phyloP scores from a whole-genome alignment of 352 stramenopile species.

The Phytophthora vignae region DNA sequence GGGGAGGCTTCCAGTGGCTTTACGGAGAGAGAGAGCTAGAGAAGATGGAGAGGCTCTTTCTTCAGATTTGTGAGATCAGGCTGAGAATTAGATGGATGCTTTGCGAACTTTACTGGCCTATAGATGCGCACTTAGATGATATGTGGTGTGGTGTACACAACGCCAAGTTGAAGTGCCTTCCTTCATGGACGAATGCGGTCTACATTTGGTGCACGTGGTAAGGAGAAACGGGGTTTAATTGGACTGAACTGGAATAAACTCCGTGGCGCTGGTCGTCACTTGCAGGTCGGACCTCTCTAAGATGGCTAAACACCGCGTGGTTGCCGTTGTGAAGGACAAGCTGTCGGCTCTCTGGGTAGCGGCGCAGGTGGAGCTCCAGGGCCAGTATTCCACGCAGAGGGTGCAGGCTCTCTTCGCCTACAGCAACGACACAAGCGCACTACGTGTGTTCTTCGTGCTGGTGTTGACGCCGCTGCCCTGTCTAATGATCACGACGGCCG shows the following conservation, averaged over 20 bases:
- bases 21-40: not conserved
- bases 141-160: slow-evolving; percentile 14
- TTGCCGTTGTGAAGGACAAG: not conserved
- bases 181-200: not conserved
- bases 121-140: not conserved
- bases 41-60: slow-evolving; percentile 14
- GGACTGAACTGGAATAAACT: not conserved
- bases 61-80: slow-evolving; percentile 5
- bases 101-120: slow-evolving; percentile 18
- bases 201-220: not conserved
- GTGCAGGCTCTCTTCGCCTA: not conserved
- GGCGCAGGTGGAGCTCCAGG: slow-evolving; percentile 4
- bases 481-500: not conserved
- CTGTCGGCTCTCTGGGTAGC: not conserved
- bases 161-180: slow-evolving; percentile 12
- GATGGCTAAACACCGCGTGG: not conserved
- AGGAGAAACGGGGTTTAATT: not conserved
- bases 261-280: not conserved
- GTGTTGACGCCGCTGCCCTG: not conserved
- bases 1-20: not conserved
- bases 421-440: not conserved
- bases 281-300: not conserved
- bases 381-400: not conserved
- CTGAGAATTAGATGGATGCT: not conserved
- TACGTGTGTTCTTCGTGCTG: not conserved